These are phyloP conservation scores for Phytopythium sindhum DNA, from an alignment of 352 stramenopile genomes.

Conservation along the genomic window DNA sequence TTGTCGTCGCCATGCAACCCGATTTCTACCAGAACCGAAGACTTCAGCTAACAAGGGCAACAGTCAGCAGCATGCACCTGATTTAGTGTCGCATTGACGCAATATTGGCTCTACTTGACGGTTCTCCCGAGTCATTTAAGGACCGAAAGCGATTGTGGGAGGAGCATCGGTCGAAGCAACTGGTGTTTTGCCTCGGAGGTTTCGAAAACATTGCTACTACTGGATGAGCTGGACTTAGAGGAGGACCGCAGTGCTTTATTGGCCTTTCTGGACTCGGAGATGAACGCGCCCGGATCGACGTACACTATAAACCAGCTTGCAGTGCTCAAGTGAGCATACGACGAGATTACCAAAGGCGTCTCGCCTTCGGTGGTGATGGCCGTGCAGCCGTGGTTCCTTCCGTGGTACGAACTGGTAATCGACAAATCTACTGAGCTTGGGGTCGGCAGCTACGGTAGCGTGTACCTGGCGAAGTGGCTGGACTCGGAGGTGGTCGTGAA, in stretches of 20 bases:
- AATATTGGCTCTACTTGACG: not conserved
- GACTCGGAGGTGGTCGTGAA: no score
- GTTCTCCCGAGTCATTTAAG: not conserved
- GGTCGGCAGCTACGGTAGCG: no score
- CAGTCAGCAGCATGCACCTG: not conserved
- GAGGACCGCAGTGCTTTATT: slow-evolving; percentile 8
- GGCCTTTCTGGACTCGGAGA: not conserved
- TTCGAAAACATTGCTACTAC: slow-evolving; percentile 3
- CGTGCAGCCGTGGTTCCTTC: not conserved
- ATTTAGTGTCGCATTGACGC: not conserved
- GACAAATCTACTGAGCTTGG: no score
- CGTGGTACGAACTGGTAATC: no score
- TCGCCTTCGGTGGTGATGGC: not conserved
- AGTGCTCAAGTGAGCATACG: slow-evolving; percentile 5
- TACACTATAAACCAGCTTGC: slow-evolving; percentile 1
- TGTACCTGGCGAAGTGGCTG: no score
- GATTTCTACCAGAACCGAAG: not conserved
- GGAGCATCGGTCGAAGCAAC: slow-evolving; percentile 1
- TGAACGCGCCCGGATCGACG: not conserved
- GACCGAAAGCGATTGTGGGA: not conserved
- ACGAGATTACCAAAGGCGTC: not conserved
- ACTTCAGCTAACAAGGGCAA: not conserved
- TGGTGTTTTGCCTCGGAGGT: slow-evolving; percentile 10
- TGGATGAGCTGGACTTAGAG: slow-evolving; percentile 6
- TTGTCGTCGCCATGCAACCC: not conserved